phyloP scores from a whole-genome alignment of 257 asterid species.

The Ehretia macrophylla region DNA sequence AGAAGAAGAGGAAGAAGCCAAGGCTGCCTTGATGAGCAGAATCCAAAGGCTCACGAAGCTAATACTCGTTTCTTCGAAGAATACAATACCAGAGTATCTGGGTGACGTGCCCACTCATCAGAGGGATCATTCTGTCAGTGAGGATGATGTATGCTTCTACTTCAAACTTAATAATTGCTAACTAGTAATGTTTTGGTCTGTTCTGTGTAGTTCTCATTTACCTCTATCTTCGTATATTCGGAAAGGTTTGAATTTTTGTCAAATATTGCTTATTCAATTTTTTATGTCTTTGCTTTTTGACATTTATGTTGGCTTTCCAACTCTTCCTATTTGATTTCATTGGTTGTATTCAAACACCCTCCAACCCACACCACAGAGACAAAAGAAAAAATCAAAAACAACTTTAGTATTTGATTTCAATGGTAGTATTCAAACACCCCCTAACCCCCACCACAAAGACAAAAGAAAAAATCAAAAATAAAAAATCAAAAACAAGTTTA shows the following conservation, averaged over 20 bases:
- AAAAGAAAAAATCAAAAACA: no score
- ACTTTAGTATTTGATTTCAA: no score
- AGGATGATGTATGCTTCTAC: constrained; percentile 65
- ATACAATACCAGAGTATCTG: constrained; percentile 56
- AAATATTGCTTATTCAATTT: background rate
- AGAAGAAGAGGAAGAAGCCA: constrained; percentile 99
- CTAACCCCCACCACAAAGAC: background rate
- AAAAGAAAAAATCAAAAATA: no score
- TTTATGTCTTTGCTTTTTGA: background rate
- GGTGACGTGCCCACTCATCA: constrained; percentile 57
- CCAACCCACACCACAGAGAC: background rate
- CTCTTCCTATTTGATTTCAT: background rate
- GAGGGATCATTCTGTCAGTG: constrained; percentile 57
- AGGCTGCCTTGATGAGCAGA: constrained; percentile 96
- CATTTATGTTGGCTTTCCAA: background rate
- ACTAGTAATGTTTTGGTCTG: constrained; percentile 1
- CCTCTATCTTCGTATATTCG: background rate
- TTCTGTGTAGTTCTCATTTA: background rate
- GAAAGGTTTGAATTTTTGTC: background rate
- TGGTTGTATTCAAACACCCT: background rate
- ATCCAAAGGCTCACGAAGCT: constrained; percentile 96
- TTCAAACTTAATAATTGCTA: constrained; percentile 8
- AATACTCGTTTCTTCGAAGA: constrained; percentile 95
- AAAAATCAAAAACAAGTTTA: background rate
- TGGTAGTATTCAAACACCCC: background rate